These are phyloP conservation scores for Leishmania aethiopica DNA, from an alignment of 208 protist genomes.

Conservation along the genomic window DNA sequence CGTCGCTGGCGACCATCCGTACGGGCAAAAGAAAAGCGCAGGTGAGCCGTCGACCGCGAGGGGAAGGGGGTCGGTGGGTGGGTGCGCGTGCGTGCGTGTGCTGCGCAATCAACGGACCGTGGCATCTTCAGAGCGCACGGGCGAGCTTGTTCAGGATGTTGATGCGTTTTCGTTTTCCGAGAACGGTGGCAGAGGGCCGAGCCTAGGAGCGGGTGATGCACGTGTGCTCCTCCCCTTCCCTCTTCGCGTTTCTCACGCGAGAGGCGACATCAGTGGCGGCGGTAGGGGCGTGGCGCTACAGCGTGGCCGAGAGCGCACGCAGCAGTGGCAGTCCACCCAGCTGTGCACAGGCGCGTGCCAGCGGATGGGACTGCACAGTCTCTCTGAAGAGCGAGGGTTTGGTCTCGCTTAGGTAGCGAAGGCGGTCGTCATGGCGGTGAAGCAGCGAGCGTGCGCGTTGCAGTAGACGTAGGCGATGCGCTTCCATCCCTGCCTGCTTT, in stretches of 20 bases:
- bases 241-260: not conserved
- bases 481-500: not conserved
- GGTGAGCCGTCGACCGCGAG: not conserved
- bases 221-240: not conserved
- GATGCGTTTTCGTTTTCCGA: not conserved
- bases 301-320: constrained; percentile 12
- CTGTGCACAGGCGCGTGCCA: constrained; percentile 12
- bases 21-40: not conserved
- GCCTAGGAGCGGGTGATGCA: not conserved
- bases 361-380: constrained; percentile 3
- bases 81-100: not conserved
- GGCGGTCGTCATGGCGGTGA: constrained; percentile 10
- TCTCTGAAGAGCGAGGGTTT: constrained; percentile 3
- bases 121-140: not conserved
- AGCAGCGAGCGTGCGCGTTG: not conserved
- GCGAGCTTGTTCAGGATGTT: not conserved
- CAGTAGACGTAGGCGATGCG: constrained; percentile 6
- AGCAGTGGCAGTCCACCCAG: constrained; percentile 21
- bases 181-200: not conserved
- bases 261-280: not conserved
- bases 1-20: not conserved
- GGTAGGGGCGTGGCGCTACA: not conserved
- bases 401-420: constrained; percentile 11
- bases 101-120: not conserved
- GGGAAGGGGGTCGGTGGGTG: not conserved